Percentiles rank a stretch among this genome's conserved stretches.
Conservation (phyloP, 495 filamentous ascomycete species). For the Xanthoparmelia taractica region DNA sequence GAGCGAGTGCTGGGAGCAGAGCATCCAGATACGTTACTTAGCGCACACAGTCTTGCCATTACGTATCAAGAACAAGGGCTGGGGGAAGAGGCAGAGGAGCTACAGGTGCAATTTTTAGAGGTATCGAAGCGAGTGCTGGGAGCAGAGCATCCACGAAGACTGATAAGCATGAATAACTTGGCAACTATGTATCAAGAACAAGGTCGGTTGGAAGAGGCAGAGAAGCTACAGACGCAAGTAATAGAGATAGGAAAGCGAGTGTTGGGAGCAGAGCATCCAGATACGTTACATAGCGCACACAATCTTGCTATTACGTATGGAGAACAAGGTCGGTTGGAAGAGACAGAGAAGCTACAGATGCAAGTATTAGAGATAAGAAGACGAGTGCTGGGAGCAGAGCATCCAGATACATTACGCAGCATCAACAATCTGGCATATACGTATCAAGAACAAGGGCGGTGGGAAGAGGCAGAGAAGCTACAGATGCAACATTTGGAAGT, state of each 20-base stretch:
- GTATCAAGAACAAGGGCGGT: slow-evolving; percentile 26
- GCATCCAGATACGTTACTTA: slow-evolving; percentile 29
- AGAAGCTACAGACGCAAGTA: neutral
- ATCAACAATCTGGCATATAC: slow-evolving; percentile 21
- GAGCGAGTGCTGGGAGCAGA: slow-evolving; percentile 23
- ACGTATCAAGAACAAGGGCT: slow-evolving; percentile 25
- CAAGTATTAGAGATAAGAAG: neutral
- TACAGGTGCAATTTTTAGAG: slow-evolving; percentile 25
- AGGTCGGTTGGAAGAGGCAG: neutral
- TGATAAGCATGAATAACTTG: slow-evolving; percentile 2
- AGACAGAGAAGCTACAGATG: slow-evolving; percentile 22
- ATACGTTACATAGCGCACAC: slow-evolving; percentile 22
- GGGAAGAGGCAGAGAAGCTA: slow-evolving; percentile 29
- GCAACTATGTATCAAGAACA: neutral
- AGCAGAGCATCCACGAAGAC: neutral
- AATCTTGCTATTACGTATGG: slow-evolving; percentile 25
- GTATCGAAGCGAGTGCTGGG: slow-evolving; percentile 15
- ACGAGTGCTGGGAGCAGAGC: slow-evolving; percentile 12
- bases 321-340: slow-evolving; percentile 25
- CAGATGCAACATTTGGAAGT: slow-evolving; percentile 19
- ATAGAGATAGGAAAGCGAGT: neutral
- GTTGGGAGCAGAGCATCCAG: slow-evolving; percentile 21
- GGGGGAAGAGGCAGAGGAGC: slow-evolving; percentile 28
- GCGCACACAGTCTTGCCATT: slow-evolving; percentile 24
- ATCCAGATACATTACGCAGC: slow-evolving; percentile 23